phyloP scores from a whole-genome alignment of 352 stramenopile species.

The Globisporangium recalcitrans region DNA sequence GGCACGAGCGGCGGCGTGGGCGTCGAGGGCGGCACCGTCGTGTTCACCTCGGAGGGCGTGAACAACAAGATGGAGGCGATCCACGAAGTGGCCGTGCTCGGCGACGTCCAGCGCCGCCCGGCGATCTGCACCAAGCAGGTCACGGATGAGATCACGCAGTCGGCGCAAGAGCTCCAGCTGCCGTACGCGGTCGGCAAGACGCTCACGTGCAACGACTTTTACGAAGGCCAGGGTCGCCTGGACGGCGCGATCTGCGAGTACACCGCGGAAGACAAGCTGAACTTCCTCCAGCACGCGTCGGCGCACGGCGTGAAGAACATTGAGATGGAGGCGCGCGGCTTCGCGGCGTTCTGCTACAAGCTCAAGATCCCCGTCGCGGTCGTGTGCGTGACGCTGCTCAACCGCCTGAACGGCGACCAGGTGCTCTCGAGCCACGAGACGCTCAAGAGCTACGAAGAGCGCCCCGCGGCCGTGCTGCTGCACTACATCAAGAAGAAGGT shows the following conservation, averaged over 20 bases:
- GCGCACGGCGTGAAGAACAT: slow-evolving; percentile 74
- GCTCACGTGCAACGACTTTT: slow-evolving; percentile 83
- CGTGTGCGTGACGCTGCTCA: slow-evolving; percentile 72
- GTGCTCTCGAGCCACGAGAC: slow-evolving; percentile 53
- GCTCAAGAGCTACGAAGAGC: slow-evolving; percentile 60
- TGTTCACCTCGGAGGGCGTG: slow-evolving; percentile 76
- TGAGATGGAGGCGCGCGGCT: slow-evolving; percentile 76
- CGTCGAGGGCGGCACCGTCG: slow-evolving; percentile 71
- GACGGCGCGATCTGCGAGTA: slow-evolving; percentile 81
- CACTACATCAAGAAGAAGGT: slow-evolving; percentile 74
- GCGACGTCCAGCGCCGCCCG: slow-evolving; percentile 41
- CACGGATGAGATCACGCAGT: slow-evolving; percentile 42
- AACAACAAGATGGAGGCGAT: slow-evolving; percentile 75
- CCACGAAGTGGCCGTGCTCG: slow-evolving; percentile 61
- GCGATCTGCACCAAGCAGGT: slow-evolving; percentile 55
- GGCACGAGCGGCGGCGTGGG: slow-evolving; percentile 75
- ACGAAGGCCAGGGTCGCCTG: slow-evolving; percentile 78
- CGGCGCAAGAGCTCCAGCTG: slow-evolving; percentile 42
- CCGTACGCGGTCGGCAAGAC: slow-evolving; percentile 75
- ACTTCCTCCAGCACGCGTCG: slow-evolving; percentile 52
- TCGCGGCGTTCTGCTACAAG: slow-evolving; percentile 73
- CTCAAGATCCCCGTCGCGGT: slow-evolving; percentile 70
- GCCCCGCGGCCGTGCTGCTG: slow-evolving; percentile 51
- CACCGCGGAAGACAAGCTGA: slow-evolving; percentile 71
- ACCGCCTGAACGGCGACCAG: slow-evolving; percentile 76